These are phyloP conservation scores for Arthonia radiata DNA, from an alignment of 495 filamentous ascomycete species.

Conservation along the genomic window DNA sequence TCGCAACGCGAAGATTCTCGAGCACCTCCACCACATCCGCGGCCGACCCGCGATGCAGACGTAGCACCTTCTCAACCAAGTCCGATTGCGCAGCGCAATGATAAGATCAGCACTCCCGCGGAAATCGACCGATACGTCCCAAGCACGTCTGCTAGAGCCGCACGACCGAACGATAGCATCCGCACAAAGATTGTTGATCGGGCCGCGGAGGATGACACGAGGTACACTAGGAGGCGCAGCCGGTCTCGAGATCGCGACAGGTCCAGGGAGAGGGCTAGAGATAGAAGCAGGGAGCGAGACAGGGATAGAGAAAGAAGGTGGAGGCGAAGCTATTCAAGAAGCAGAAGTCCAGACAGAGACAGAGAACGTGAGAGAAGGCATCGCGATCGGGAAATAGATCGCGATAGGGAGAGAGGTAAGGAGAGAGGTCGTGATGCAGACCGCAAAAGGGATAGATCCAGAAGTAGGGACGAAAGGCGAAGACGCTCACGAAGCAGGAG, in stretches of 20 bases:
- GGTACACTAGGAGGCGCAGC: slow-evolving; percentile 13
- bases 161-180: slow-evolving; percentile 16
- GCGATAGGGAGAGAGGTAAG: slow-evolving; percentile 6
- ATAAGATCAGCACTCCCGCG: background rate
- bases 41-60: no score
- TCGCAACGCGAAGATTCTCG: no score
- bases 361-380: slow-evolving; percentile 4
- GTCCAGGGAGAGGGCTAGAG: background rate
- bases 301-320: slow-evolving; percentile 9
- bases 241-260: background rate
- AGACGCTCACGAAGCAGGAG: no score
- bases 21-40: no score
- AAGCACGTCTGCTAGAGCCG: background rate
- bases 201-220: slow-evolving; percentile 25
- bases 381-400: slow-evolving; percentile 9
- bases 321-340: slow-evolving; percentile 8
- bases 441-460: slow-evolving; percentile 5
- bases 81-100: background rate
- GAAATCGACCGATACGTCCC: background rate
- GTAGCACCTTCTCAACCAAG: no score
- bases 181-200: slow-evolving; percentile 17
- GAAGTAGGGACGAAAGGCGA: no score
- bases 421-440: slow-evolving; percentile 6
- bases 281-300: slow-evolving; percentile 4
- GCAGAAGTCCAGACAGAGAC: slow-evolving; percentile 9